Conservation (phyloP, 1,284 basidiomycete genomes). For the Tilletia caries region DNA sequence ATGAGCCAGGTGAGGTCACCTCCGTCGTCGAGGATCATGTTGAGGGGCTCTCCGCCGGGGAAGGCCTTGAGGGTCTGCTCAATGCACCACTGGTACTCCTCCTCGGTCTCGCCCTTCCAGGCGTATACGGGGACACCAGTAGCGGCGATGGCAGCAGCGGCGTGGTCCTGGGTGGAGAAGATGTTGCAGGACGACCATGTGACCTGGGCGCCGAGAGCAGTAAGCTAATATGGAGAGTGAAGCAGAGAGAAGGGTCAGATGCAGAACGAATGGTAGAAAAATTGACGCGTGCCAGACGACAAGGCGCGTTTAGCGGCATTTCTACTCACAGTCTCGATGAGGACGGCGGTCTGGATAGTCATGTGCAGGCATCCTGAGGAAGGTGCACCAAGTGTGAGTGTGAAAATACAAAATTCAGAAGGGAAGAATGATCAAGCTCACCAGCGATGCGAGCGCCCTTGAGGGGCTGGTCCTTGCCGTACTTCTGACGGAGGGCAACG, state of each 20-base stretch:
- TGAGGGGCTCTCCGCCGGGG: slow-evolving; percentile 72
- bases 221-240: slow-evolving; percentile 62
- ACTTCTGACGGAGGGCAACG: slow-evolving; percentile 60
- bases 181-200: slow-evolving; percentile 99
- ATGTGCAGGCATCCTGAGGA: slow-evolving; percentile 55
- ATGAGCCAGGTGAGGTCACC: slow-evolving; percentile 94
- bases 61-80: slow-evolving; percentile 89
- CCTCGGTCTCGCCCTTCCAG: slow-evolving; percentile 99
- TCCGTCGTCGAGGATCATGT: slow-evolving; percentile 99
- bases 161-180: slow-evolving; percentile 97
- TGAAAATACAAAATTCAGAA: slow-evolving; percentile 64
- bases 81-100: slow-evolving; percentile 92
- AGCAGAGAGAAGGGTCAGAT: background rate
- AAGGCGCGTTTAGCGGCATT: background rate
- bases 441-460: slow-evolving; percentile 95
- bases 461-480: slow-evolving; percentile 77
- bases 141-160: slow-evolving; percentile 94
- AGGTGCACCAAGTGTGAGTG: slow-evolving; percentile 5
- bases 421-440: slow-evolving; percentile 68
- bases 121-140: slow-evolving; percentile 97
- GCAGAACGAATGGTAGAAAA: slow-evolving; percentile 64
- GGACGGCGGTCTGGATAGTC: slow-evolving; percentile 78
- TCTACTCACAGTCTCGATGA: slow-evolving; percentile 45
- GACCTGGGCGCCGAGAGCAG: slow-evolving; percentile 90
- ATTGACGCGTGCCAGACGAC: background rate